Evolutionary conservation across 2,329 filamentous ascomycete genomes (phyloP), one percentile per base, ranked within the genome.

Genomic region (Alternaria triticimaculans): DNA sequence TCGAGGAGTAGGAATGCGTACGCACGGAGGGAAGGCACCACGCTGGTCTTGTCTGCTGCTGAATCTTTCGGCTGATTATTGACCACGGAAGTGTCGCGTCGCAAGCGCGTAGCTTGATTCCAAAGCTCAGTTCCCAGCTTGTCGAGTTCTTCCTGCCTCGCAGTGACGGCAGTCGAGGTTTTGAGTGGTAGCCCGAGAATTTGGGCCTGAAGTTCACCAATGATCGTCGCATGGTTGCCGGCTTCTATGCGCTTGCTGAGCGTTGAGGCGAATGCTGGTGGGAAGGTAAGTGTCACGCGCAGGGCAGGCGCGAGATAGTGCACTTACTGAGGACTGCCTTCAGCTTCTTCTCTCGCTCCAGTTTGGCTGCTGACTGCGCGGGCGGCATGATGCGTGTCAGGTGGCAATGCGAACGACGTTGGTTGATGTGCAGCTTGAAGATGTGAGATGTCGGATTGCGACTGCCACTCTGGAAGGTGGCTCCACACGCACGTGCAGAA

Each of bases 1-100:
- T 90, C 88, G 14, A 97, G 82, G 60, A 95, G 78, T 14, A 90
- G 80, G 72, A 92, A 93, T 0, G 92, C 87, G 69, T 94, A 85
- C 6, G 83, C 80, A 43, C 85, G 84, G 6, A 85, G 78, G 76
- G 79, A 63, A 51, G 71, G 67, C 3, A 80, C 21, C 45, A 55
- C 63, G 53, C 58, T 62, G 50, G 64, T 70, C 46, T 25, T 72
- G 60, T 64, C 77, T 8, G 57, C 44, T 2, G 49, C 51, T 15
- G 76, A 68, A 5, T 76, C 72, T 55, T 83, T 74, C 8, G 82
- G 78, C 41, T 78, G 81, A 6, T 48, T 60, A 21, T 62, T 46
- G 2, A 43, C 10, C 1, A 48, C 56, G 4, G 51, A 5, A 1
- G 67, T 67, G 33, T 76, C 67, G n/a, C 77, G 75, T 43, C 70